These are phyloP conservation scores for Kodamaea kaohsiungensis DNA, from an alignment of 805 yeast species.

Conservation along the genomic window DNA sequence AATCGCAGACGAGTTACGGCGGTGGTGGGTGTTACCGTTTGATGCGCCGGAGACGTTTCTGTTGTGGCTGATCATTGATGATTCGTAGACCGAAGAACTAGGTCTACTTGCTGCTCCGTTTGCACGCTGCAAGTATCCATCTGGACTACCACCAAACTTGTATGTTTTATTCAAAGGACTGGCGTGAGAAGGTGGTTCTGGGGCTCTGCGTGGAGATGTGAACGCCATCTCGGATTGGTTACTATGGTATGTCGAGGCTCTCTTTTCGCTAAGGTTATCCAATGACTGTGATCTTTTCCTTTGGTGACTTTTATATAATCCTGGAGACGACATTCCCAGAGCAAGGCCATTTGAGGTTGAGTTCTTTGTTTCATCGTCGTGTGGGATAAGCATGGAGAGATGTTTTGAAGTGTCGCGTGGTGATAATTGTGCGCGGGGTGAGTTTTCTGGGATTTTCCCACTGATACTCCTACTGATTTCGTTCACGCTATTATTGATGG, in stretches of 20 bases:
- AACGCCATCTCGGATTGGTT: slow-evolving; percentile 34
- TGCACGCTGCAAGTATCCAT: slow-evolving; percentile 9
- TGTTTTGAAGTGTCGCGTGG: slow-evolving; percentile 2
- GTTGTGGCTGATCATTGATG: slow-evolving; percentile 37
- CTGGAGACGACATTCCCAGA: not conserved
- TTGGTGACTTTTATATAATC: slow-evolving; percentile 26
- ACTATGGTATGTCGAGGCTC: slow-evolving; percentile 17
- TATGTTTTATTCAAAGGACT: slow-evolving; percentile 29
- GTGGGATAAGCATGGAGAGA: slow-evolving; percentile 5
- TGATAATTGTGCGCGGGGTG: not conserved
- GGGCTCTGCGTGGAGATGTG: slow-evolving; percentile 71
- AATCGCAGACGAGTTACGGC: slow-evolving; percentile 30
- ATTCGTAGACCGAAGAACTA: slow-evolving; percentile 54
- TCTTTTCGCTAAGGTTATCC: slow-evolving; percentile 37
- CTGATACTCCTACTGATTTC: not conserved
- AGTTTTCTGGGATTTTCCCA: not conserved
- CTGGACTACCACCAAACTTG: slow-evolving; percentile 34
- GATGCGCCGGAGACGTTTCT: slow-evolving; percentile 46
- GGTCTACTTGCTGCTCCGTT: slow-evolving; percentile 35
- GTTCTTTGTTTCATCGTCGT: not conserved
- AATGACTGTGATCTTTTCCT: slow-evolving; percentile 53
- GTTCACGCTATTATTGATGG: not conserved
- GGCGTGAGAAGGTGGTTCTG: slow-evolving; percentile 56
- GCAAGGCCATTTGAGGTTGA: not conserved
- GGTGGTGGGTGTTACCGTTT: slow-evolving; percentile 19